Percentiles rank a stretch among this genome's conserved stretches.
Conservation (phyloP, 2,329 filamentous ascomycete species). For the Colletotrichum sp. region DNA sequence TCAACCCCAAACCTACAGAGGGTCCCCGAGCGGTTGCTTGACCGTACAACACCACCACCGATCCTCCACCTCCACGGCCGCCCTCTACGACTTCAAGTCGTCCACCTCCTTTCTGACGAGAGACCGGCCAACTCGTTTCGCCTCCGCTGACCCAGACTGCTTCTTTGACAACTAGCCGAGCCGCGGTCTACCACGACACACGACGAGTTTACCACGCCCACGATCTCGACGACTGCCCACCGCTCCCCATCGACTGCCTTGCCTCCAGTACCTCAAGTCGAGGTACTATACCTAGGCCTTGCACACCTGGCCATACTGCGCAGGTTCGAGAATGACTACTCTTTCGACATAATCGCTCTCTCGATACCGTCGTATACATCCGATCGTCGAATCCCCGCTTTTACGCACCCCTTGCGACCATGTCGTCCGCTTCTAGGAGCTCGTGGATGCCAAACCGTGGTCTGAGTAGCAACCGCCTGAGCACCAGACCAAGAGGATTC, state of each 20-base stretch:
- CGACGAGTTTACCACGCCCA: not conserved
- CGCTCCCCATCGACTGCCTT: not conserved
- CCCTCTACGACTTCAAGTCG: not conserved
- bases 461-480: conserved; percentile 48
- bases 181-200: not conserved
- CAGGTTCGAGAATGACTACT: conserved; percentile 20
- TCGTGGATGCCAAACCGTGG: conserved; percentile 52
- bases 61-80: not conserved
- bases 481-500: conserved; percentile 43
- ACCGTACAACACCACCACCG: conserved; percentile 16
- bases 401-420: conserved; percentile 29
- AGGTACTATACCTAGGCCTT: not conserved
- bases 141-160: not conserved
- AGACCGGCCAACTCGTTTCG: not conserved
- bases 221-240: not conserved
- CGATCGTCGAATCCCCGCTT: conserved; percentile 6
- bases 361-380: conserved; percentile 1
- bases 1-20: conserved; percentile 22
- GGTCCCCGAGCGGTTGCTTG: conserved; percentile 20
- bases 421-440: conserved; percentile 58
- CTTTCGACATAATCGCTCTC: conserved; percentile 4
- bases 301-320: conserved; percentile 10
- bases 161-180: not conserved
- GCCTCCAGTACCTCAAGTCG: not conserved
- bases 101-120: not conserved